Percentiles rank a stretch among this genome's conserved stretches.
Evolutionary conservation across 2,329 filamentous ascomycete species (phyloP).

Genomic region (Penicillium sp.): DNA sequence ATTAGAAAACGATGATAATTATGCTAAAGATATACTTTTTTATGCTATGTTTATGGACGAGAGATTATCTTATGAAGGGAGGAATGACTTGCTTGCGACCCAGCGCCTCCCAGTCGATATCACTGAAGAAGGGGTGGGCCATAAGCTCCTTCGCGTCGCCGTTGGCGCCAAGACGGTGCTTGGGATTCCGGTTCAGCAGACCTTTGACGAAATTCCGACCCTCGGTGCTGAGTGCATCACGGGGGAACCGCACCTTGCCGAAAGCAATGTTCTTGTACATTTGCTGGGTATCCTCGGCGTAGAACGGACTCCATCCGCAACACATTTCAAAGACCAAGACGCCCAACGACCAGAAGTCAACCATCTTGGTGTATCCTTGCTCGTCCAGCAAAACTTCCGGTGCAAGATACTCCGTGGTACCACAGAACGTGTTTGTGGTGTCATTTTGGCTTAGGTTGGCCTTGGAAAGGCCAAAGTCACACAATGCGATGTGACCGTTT

Average conservation of each 20-base stretch:
- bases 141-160: slow-evolving; percentile 93
- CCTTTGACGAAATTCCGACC: slow-evolving; percentile 98
- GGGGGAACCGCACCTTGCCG: slow-evolving; percentile 93
- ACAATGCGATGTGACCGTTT: slow-evolving; percentile 95
- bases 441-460: slow-evolving; percentile 96
- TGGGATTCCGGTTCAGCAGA: slow-evolving; percentile 92
- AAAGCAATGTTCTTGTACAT: slow-evolving; percentile 99
- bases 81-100: slow-evolving; percentile 90
- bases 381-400: slow-evolving; percentile 95
- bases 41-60: no score
- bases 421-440: slow-evolving; percentile 98
- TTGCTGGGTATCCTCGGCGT: slow-evolving; percentile 97
- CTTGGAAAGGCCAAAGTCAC: slow-evolving; percentile 96
- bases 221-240: slow-evolving; percentile 91
- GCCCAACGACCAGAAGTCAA: slow-evolving; percentile 98
- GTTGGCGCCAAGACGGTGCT: slow-evolving; percentile 87
- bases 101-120: slow-evolving; percentile 89
- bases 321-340: slow-evolving; percentile 99
- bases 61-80: no score
- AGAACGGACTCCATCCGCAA: slow-evolving; percentile 98
- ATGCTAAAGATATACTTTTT: no score
- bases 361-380: slow-evolving; percentile 99
- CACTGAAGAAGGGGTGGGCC: slow-evolving; percentile 88
- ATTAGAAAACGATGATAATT: no score
- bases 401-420: slow-evolving; percentile 95